Evolutionary conservation across 2,329 filamentous ascomycete genomes (phyloP).

Genomic region (Chalaropsis thielavioides): DNA sequence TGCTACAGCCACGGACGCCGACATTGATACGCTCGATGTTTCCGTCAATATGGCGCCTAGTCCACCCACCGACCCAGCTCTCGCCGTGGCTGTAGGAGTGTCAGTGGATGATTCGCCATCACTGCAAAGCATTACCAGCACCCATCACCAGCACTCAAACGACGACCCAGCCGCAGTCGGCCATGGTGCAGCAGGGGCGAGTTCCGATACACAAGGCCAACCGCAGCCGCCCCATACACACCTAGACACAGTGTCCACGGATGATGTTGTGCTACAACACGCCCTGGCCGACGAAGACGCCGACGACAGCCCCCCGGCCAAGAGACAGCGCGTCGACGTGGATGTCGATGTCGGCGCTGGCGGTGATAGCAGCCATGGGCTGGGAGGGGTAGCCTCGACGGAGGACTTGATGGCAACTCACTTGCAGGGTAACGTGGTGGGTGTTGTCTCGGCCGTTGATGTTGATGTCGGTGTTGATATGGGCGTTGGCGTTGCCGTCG

Average conservation of each 20-base stretch:
- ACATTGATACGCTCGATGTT: not conserved
- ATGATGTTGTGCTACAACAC: not conserved
- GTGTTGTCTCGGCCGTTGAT: not conserved
- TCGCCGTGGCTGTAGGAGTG: not conserved
- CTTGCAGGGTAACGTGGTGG: not conserved
- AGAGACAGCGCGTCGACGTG: not conserved
- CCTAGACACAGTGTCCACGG: not conserved
- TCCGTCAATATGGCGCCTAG: not conserved
- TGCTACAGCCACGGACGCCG: not conserved
- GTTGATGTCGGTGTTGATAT: not conserved
- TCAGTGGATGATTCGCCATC: not conserved
- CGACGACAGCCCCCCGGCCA: not conserved
- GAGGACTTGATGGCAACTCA: not conserved
- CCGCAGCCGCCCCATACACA: not conserved
- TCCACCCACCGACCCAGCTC: conserved; percentile 7
- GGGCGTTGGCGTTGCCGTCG: not conserved
- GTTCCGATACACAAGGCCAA: not conserved
- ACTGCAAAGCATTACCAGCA: not conserved
- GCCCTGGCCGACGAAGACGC: not conserved
- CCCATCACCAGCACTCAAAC: not conserved
- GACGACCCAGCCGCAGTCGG: not conserved
- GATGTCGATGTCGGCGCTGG: not conserved
- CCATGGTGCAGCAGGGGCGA: not conserved
- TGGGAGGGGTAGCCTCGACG: not conserved
- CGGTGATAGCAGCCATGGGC: not conserved